phyloP scores from a whole-genome alignment of 805 yeast genomes.

The Myxozyma udenii region DNA sequence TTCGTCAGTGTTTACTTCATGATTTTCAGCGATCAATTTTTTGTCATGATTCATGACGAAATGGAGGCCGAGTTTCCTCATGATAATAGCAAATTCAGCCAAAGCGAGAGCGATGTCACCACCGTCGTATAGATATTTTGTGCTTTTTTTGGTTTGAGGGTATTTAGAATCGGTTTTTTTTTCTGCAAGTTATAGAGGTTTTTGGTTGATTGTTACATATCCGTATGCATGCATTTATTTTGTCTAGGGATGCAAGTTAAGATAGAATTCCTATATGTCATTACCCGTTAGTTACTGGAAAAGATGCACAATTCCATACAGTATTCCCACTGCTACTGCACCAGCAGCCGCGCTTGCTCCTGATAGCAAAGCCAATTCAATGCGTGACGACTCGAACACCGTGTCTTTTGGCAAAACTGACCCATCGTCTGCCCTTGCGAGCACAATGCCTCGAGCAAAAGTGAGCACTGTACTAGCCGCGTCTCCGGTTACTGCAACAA shows the following conservation, averaged over 20 bases:
- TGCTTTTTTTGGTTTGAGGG: neutral
- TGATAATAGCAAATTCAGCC: neutral
- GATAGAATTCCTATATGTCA: too few relatives aligned
- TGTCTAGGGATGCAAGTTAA: too few relatives aligned
- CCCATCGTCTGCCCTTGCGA: conserved; percentile 4
- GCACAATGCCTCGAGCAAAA: conserved; percentile 1
- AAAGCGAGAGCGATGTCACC: neutral
- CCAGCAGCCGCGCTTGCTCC: conserved; percentile 16
- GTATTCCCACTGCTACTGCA: conserved; percentile 7
- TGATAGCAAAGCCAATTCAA: conserved; percentile 16
- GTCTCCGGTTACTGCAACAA: neutral
- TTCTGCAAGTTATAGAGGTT: neutral
- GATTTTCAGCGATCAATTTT: conserved; percentile 11
- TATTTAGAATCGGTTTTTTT: neutral
- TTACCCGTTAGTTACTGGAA: too few relatives aligned
- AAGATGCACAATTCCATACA: neutral
- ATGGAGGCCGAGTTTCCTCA: conserved; percentile 5
- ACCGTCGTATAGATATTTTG: too few relatives aligned
- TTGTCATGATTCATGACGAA: conserved; percentile 8
- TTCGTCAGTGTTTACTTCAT: conserved; percentile 17
- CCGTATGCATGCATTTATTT: neutral
- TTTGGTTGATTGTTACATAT: neutral
- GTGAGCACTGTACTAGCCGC: neutral
- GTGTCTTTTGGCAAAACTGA: neutral
- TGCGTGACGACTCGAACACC: conserved; percentile 14